A percentile compares a stretch with the other conserved stretches of the same genome.
Conservation (phyloP, 1,284 basidiomycete genomes). For the Trametes hirsuta region DNA sequence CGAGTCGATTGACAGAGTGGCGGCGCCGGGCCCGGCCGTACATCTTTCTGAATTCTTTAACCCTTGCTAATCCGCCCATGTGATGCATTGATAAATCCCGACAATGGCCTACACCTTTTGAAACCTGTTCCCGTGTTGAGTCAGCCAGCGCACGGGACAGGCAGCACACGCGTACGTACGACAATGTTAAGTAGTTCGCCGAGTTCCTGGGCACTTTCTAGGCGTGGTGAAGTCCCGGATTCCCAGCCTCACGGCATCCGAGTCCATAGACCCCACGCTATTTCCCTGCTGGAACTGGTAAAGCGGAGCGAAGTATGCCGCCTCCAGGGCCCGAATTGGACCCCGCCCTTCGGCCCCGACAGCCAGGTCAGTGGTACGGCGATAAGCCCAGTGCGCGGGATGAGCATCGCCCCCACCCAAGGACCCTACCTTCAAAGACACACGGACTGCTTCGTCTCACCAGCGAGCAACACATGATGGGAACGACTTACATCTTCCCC, state of each 20-base stretch:
- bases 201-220: neutral
- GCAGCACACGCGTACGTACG: neutral
- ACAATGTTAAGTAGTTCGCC: neutral
- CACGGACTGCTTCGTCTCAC: neutral
- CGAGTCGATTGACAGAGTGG: neutral
- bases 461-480: slow-evolving; percentile 1
- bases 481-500: neutral
- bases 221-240: neutral
- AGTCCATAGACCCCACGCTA: neutral
- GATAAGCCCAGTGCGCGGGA: neutral
- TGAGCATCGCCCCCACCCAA: neutral
- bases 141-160: neutral
- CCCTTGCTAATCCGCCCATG: neutral
- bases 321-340: neutral
- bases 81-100: neutral
- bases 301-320: neutral
- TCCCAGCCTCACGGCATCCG: neutral
- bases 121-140: neutral
- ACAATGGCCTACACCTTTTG: neutral
- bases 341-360: slow-evolving; percentile 4
- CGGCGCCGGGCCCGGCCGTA: too few relatives aligned
- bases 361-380: neutral
- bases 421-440: too few relatives aligned
- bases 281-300: neutral
- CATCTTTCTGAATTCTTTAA: too few relatives aligned